phyloP scores from a whole-genome alignment of 495 filamentous ascomycete species.

The Astrocystis sublimbata region DNA sequence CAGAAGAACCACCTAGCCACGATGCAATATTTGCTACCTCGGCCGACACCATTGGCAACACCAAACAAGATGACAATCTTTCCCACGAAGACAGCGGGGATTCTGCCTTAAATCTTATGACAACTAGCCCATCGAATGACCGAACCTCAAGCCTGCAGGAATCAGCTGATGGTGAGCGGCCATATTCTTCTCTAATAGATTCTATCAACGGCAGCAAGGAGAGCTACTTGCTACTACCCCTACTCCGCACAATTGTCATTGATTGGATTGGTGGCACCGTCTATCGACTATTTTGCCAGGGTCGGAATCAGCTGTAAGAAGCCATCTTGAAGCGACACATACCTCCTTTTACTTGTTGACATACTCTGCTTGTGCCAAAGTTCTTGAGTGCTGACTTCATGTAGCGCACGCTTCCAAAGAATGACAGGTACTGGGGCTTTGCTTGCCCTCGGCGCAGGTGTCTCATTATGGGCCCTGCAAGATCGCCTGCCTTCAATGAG shows the following conservation, averaged over 20 bases:
- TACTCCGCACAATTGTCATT: conserved; percentile 23
- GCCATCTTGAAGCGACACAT: background rate
- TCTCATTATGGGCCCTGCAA: conserved; percentile 7
- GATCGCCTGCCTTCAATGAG: background rate
- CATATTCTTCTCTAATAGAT: conserved; percentile 5
- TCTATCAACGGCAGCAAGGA: background rate
- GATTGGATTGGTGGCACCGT: conserved; percentile 29
- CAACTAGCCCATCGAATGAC: conserved; percentile 3
- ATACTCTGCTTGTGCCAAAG: background rate
- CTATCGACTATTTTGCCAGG: conserved; percentile 25
- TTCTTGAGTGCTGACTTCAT: background rate
- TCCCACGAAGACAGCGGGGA: background rate
- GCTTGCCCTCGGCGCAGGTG: background rate
- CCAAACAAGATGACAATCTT: background rate
- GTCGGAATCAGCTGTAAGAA: conserved; percentile 26
- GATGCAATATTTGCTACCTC: background rate
- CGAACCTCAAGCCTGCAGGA: conserved; percentile 13
- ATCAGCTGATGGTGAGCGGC: conserved; percentile 11
- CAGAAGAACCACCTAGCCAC: background rate
- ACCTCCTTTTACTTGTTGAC: background rate
- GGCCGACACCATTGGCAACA: background rate
- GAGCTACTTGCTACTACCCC: conserved; percentile 22
- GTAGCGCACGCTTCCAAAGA: background rate
- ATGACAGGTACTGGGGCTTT: background rate
- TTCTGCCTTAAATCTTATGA: background rate